Conservation (phyloP, 2,329 filamentous ascomycete species). For the Botrytis fragariae region DNA sequence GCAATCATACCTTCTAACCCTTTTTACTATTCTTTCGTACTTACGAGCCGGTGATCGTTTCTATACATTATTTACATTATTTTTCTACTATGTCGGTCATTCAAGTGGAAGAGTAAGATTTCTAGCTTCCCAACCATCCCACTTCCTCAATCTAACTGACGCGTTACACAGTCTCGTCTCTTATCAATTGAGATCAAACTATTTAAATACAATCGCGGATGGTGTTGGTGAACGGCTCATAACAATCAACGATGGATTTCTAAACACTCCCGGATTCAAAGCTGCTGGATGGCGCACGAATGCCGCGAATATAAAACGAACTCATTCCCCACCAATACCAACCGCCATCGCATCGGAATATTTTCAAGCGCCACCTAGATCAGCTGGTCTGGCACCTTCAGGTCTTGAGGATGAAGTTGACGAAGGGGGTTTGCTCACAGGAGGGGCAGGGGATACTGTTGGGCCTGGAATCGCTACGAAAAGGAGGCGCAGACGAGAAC, state of each 20-base stretch:
- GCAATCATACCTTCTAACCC: not conserved
- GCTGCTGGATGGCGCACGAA: conserved; percentile 77
- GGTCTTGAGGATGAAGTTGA: conserved; percentile 66
- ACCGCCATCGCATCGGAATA: conserved; percentile 81
- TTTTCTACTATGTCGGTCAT: conserved; percentile 38
- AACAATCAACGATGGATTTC: conserved; percentile 72
- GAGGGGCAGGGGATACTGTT: conserved; percentile 63
- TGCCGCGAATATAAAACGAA: conserved; percentile 73
- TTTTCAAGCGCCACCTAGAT: conserved; percentile 68
- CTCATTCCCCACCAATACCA: conserved; percentile 81
- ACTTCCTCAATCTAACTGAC: conserved; percentile 8
- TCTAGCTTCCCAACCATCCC: not conserved
- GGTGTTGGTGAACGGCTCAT: conserved; percentile 83
- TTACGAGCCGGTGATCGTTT: conserved; percentile 11
- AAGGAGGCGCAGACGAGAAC: conserved; percentile 64
- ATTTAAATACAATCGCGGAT: conserved; percentile 76
- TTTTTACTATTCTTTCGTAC: not conserved
- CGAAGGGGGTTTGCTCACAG: conserved; percentile 66
- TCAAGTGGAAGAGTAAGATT: conserved; percentile 41
- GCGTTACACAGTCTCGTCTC: conserved; percentile 64
- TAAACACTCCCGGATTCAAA: conserved; percentile 80
- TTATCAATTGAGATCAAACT: conserved; percentile 78
- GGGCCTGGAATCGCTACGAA: conserved; percentile 66
- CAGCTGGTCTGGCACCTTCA: conserved; percentile 51
- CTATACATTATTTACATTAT: not conserved